Evolutionary conservation across 2,329 filamentous ascomycete genomes (phyloP).

Genomic region (Cercospora brassicicola): DNA sequence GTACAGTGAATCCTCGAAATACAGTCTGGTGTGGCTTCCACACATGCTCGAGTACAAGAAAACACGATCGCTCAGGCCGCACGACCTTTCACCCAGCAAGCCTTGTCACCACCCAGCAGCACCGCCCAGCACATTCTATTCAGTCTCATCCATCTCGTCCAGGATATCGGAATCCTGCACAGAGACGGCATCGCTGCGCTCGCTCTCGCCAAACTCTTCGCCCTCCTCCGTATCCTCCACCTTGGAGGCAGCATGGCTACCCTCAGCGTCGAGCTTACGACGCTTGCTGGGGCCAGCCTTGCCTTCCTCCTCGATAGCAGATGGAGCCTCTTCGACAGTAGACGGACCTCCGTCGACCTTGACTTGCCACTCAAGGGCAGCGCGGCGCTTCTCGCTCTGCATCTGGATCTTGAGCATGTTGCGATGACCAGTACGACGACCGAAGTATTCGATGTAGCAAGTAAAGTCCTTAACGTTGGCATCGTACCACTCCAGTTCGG

Average conservation of each 20-base stretch:
- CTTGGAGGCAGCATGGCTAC: conserved; percentile 10
- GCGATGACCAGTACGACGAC: conserved; percentile 31
- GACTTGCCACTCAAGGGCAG: conserved; percentile 13
- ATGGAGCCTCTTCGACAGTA: not conserved
- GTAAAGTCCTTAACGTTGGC: conserved; percentile 33
- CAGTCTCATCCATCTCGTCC: conserved; percentile 29
- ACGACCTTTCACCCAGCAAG: not conserved
- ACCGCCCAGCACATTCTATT: conserved; percentile 8
- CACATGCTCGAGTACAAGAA: not conserved
- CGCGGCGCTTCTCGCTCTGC: conserved; percentile 27
- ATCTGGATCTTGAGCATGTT: conserved; percentile 33
- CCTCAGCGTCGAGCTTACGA: conserved; percentile 19
- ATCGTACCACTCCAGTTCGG: conserved; percentile 32
- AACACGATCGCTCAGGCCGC: not conserved
- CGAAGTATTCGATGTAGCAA: conserved; percentile 34
- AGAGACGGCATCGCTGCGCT: conserved; percentile 30
- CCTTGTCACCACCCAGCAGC: not conserved
- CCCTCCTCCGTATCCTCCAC: conserved; percentile 15
- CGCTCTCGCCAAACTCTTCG: conserved; percentile 20
- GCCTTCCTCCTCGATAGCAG: conserved; percentile 1
- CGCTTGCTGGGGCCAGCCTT: conserved; percentile 23
- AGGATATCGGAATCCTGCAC: conserved; percentile 33
- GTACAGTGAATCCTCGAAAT: not conserved
- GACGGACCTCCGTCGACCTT: not conserved
- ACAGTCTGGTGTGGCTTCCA: not conserved